Conservation (phyloP, 768 basidiomycete genomes). For the Leccinum broughii region DNA sequence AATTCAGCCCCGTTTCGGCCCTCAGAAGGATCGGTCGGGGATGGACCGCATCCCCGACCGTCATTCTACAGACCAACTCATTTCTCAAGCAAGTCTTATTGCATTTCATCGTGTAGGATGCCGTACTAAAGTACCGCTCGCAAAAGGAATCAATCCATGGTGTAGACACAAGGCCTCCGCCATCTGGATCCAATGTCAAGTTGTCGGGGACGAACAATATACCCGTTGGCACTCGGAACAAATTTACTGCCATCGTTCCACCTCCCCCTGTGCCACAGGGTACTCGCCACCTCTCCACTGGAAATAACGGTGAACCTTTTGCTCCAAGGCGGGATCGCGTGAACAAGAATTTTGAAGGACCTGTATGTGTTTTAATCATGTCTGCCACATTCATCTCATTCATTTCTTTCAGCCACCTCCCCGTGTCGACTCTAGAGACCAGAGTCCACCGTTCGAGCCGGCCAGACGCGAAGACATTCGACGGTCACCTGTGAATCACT, state of each 20-base stretch:
- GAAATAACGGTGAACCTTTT: conserved; percentile 23
- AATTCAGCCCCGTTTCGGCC: conserved; percentile 13
- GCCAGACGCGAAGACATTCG: conserved; percentile 14
- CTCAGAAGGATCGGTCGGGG: conserved; percentile 11
- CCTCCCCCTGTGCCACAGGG: not conserved
- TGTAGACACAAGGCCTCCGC: conserved; percentile 14
- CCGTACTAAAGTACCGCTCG: not conserved
- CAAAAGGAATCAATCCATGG: conserved; percentile 25
- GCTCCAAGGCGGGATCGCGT: conserved; percentile 18
- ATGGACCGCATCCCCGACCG: conserved; percentile 16
- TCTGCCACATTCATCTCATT: conserved; percentile 9
- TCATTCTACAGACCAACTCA: conserved; percentile 16
- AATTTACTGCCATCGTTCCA: conserved; percentile 16
- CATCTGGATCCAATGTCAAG: conserved; percentile 22
- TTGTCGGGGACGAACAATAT: conserved; percentile 35
- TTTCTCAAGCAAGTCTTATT: conserved; percentile 19
- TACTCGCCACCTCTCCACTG: conserved; percentile 11
- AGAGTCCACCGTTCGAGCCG: not conserved
- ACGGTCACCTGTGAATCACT: conserved; percentile 23
- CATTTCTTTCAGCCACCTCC: conserved; percentile 14
- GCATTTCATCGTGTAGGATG: not conserved
- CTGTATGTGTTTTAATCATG: conserved; percentile 15
- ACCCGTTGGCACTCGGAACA: conserved; percentile 32
- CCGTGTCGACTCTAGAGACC: conserved; percentile 12
- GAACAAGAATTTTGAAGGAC: conserved; percentile 23